Percentiles rank a stretch among this genome's conserved stretches.
Conservation (phyloP, 805 yeast species). For the Candida xiaguanensis region DNA sequence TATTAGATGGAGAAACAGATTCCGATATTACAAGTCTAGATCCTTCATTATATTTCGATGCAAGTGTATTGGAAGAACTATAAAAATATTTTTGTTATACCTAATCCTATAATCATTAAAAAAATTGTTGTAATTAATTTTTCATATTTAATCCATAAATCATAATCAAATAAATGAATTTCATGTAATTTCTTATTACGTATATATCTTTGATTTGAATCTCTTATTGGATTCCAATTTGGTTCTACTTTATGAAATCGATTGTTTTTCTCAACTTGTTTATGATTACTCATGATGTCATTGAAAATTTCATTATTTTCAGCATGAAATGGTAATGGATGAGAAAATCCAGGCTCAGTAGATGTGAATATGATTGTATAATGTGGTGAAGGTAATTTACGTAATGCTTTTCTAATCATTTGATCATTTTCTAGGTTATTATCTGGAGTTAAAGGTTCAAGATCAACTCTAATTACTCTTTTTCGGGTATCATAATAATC, state of each 20-base stretch:
- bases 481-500: slow-evolving; percentile 59
- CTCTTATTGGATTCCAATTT: slow-evolving; percentile 20
- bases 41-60: slow-evolving; percentile 85
- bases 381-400: slow-evolving; percentile 73
- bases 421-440: slow-evolving; percentile 41
- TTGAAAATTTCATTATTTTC: slow-evolving; percentile 46
- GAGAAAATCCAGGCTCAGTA: slow-evolving; percentile 16
- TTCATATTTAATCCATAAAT: slow-evolving; percentile 50
- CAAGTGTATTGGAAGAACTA: slow-evolving; percentile 35
- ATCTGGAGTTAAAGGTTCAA: slow-evolving; percentile 41
- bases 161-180: slow-evolving; percentile 41
- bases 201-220: slow-evolving; percentile 29
- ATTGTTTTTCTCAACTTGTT: slow-evolving; percentile 55
- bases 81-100: slow-evolving; percentile 8
- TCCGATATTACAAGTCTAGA: slow-evolving; percentile 77
- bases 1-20: slow-evolving; percentile 75
- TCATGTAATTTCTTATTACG: slow-evolving; percentile 27
- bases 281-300: slow-evolving; percentile 48
- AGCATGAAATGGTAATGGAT: slow-evolving; percentile 29
- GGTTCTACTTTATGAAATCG: slow-evolving; percentile 29
- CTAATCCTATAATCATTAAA: slow-evolving; percentile 17
- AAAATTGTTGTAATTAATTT: slow-evolving; percentile 39
- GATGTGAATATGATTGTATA: slow-evolving; percentile 57
- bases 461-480: slow-evolving; percentile 58
- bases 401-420: slow-evolving; percentile 50